Percentiles rank a stretch among this genome's conserved stretches.
These are phyloP conservation scores for Inga leiocalycina DNA, from an alignment of 306 rosid genomes.

Conservation along the genomic window DNA sequence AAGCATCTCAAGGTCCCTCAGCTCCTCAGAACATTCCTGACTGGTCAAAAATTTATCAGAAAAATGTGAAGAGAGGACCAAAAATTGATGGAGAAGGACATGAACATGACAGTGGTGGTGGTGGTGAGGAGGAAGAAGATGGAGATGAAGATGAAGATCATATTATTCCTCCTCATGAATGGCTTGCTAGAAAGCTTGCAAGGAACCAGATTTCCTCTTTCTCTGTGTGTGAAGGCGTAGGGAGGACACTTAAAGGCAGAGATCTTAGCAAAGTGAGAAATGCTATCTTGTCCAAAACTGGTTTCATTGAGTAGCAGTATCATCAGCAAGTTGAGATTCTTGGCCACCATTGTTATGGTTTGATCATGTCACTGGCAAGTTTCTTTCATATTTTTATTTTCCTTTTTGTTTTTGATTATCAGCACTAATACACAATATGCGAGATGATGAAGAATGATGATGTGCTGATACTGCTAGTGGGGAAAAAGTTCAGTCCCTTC, in stretches of 20 bases:
- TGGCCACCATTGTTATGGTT: not conserved
- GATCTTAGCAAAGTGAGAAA: constrained; percentile 94
- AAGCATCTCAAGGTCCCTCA: constrained; percentile 55
- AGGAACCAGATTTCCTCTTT: constrained; percentile 88
- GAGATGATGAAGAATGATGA: constrained; percentile 11
- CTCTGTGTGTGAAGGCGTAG: constrained; percentile 89
- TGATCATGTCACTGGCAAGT: not conserved
- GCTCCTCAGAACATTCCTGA: constrained; percentile 82
- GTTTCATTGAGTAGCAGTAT: constrained; percentile 75
- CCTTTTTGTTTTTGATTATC: not conserved
- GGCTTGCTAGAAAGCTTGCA: constrained; percentile 88
- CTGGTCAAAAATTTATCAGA: constrained; percentile 86
- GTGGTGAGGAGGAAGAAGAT: constrained; percentile 25
- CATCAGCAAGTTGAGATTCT: not conserved
- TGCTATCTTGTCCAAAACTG: constrained; percentile 82
- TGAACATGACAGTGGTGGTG: constrained; percentile 3
- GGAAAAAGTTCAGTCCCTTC: not conserved
- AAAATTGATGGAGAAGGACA: not conserved
- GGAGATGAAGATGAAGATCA: constrained; percentile 57
- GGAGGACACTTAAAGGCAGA: constrained; percentile 94
- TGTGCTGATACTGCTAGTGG: not conserved
- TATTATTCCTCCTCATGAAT: constrained; percentile 94
- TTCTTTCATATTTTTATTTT: too few relatives aligned
- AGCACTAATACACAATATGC: constrained; percentile 2
- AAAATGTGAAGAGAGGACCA: constrained; percentile 39